Evolutionary conservation across 345 rosid genomes (phyloP), one percentile per base, ranked within the genome.

Genomic region (Eutrema yunnanense): DNA sequence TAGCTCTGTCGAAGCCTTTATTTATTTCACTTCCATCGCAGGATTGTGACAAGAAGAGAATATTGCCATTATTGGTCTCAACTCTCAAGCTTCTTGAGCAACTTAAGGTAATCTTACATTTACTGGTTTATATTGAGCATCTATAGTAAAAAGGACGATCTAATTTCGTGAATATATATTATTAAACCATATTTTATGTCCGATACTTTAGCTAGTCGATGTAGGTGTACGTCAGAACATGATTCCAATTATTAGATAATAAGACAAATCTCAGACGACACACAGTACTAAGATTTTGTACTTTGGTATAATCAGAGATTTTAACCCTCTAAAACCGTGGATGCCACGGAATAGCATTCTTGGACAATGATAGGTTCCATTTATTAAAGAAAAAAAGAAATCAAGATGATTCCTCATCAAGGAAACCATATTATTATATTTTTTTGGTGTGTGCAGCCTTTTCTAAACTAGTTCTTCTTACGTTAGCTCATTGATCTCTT

Each of bases 81-180:
- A 75, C 51, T 75, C 51, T 53, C 43, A 51, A 75, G 69, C 33
- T 75, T 36, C 13, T 61, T 41, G 67, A 49, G 61, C 55, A 74
- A 59, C 41, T 41, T 74, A 29, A 41, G 47, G 78, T 34, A 59
- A 59, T 53, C 37, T 51, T 69, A 62, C 36, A 33, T 44, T 67
- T 16, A 69, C 58, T 69, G 79, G 79, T 75, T 62, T 54, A 75
- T 53, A 75, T 69, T 62, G 70, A 69, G 74, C 79, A 69, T 76
- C 74, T 69, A 32, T 53, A 48, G 26, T 47, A 22, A 36, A 51
- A 75, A 53, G 30, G 33, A 68, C n/a, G 6, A 44, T 62, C 38
- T 34, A 19, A 19, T 61, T 67, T 73, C 19, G 47, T 74, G 58
- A 69, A 75, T 32, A 32, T 32, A 4, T 19, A 22, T 22, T 51